phyloP scores from a whole-genome alignment of 1,284 basidiomycete species.

The Rhodotorula sp. region DNA sequence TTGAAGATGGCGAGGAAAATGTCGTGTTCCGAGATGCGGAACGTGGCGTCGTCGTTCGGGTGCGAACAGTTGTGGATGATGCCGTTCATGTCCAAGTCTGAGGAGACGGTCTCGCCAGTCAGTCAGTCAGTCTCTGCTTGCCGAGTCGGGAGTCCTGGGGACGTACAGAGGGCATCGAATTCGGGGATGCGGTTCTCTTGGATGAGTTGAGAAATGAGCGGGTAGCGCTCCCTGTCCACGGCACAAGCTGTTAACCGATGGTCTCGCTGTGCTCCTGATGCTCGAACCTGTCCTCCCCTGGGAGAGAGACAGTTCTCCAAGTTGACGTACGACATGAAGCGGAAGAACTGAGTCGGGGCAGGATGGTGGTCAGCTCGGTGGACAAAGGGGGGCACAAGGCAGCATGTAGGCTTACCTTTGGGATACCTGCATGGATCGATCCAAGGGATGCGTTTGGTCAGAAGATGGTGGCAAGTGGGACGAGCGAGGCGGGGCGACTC shows the following conservation, averaged over 20 bases:
- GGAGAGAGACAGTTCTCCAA: too few species aligned
- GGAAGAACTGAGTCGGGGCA: conserved; percentile 38
- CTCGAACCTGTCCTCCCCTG: too few species aligned
- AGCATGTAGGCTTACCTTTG: conserved; percentile 25
- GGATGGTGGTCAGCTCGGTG: neutral
- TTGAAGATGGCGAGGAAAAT: conserved; percentile 96
- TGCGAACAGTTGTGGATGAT: conserved; percentile 98
- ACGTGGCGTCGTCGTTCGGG: conserved; percentile 93
- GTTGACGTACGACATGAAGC: conserved; percentile 42
- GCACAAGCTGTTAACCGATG: too few species aligned
- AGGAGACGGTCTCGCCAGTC: neutral
- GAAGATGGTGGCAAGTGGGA: neutral
- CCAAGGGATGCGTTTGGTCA: neutral
- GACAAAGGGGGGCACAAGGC: too few species aligned
- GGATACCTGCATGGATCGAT: conserved; percentile 34
- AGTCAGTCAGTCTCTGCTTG: neutral
- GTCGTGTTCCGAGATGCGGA: conserved; percentile 91
- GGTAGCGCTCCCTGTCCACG: conserved; percentile 80
- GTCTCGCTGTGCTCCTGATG: neutral
- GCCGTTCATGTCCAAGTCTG: conserved; percentile 90
- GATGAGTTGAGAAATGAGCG: conserved; percentile 95
- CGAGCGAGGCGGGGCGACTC: neutral
- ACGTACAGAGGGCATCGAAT: conserved; percentile 49
- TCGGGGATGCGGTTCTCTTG: conserved; percentile 97
- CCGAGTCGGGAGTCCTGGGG: neutral